Base-by-base conservation (phyloP, 768 basidiomycete species). In the Tulasnella sp. region DNA sequence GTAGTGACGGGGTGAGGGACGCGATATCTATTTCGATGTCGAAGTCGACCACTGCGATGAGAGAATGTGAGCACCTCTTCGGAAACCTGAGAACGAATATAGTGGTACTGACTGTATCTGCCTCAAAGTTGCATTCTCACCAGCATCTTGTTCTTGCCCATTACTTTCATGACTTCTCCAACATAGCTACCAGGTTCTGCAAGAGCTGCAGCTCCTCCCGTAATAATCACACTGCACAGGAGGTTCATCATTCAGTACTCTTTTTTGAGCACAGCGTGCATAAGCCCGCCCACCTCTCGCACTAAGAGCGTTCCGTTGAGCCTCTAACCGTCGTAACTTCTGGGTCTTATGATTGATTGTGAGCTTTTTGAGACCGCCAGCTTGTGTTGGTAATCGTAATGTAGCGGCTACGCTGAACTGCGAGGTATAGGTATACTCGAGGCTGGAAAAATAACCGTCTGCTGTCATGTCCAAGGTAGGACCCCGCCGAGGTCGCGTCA, bases 61-160 rank as follows among this genome's bases (percentile, higher is more conserved):
- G 36, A 12, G 49, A 34, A 39, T 38, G 29, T 38, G 14, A 49
- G 52, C 22, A 8, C 15, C 15, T 40, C 29, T 3, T 71, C n/a
- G 1, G 14, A 37, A 2, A 73, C 73, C 73, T 64, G n/a, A 31
- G 36, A 8, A 22, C 39, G 11, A 34, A 34, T 64, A 14, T 22
- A 31, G 4, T 15, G 5, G 49, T 52, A 88, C 93, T 81, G 79
- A 98, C 96, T 97, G 85, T 98, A 98, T 89, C 98, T 98, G 72
- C 97, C 97, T 85, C 99, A 96, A 0, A 96, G 97, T 82, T 98
- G 96, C 6, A 99, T 95, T 83, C 99, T 98, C 78, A 99, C 96
- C 54, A 99, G 85, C 17, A 99, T 96, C 84, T 97, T 98, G 83
- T 91, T 99, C 91, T 98, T 98, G 75, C 96, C 95, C 97, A 99